Evolutionary conservation across 1,284 basidiomycete genomes (phyloP).

Genomic region (Ganoderma meredithae): DNA sequence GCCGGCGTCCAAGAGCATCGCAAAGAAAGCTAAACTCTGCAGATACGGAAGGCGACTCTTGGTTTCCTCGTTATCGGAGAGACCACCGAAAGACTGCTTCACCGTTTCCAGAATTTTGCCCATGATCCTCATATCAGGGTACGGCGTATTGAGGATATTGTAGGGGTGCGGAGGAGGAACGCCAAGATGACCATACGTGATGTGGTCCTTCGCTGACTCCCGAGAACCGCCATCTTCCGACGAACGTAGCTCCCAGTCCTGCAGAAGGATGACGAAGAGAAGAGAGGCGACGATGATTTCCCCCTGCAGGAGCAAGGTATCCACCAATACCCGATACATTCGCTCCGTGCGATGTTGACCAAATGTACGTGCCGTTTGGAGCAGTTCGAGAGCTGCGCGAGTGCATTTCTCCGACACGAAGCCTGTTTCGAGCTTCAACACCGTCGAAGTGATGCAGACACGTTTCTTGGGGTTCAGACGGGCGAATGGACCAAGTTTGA

Average conservation of each 20-base stretch:
- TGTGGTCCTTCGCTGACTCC: constrained; percentile 8
- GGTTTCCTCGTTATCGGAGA: constrained; percentile 24
- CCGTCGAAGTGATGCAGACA: constrained; percentile 20
- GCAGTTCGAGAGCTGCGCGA: constrained; percentile 59
- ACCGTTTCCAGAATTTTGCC: constrained; percentile 31
- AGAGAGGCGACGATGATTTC: constrained; percentile 77
- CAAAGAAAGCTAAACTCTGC: constrained; percentile 69
- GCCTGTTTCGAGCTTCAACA: constrained; percentile 36
- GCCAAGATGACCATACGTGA: constrained; percentile 18
- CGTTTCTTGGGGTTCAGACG: constrained; percentile 20
- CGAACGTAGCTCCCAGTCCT: constrained; percentile 62
- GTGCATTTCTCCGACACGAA: constrained; percentile 47
- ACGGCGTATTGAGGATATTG: constrained; percentile 20
- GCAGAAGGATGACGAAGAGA: constrained; percentile 68
- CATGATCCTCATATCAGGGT: constrained; percentile 26
- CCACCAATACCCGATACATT: constrained; percentile 68
- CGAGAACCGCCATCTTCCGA: constrained; percentile 10
- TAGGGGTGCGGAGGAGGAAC: constrained; percentile 12
- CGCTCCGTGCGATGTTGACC: constrained; percentile 60
- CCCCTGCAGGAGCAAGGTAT: constrained; percentile 73
- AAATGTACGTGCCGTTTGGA: constrained; percentile 60
- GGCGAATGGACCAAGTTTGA: constrained; percentile 26
- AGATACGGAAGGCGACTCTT: constrained; percentile 41
- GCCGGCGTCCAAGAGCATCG: constrained; percentile 56
- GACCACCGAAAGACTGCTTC: constrained; percentile 17